phyloP scores from a whole-genome alignment of 2,329 filamentous ascomycete genomes.

The Colletotrichum navitas region DNA sequence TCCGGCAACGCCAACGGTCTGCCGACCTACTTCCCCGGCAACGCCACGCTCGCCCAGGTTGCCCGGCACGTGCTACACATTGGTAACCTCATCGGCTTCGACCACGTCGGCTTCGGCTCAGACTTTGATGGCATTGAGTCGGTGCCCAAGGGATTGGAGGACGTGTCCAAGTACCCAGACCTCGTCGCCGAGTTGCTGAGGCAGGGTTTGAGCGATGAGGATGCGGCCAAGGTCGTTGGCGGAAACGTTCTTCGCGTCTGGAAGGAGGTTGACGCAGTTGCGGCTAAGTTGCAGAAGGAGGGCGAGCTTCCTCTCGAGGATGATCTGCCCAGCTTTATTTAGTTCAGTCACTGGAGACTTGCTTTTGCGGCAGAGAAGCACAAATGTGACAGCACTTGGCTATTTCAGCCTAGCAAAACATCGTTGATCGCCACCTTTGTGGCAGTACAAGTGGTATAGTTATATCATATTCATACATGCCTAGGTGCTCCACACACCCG shows the following conservation, averaged over 20 bases:
- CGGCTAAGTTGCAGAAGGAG: constrained; percentile 71
- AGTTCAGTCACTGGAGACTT: not conserved
- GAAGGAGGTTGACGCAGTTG: constrained; percentile 81
- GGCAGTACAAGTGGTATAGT: constrained; percentile 35
- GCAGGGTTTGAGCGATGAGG: constrained; percentile 78
- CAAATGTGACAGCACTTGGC: not conserved
- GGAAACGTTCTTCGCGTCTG: constrained; percentile 88
- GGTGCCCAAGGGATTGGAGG: constrained; percentile 81
- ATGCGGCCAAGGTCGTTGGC: constrained; percentile 82
- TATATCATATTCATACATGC: constrained; percentile 40
- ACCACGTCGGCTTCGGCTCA: constrained; percentile 88
- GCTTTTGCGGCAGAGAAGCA: too few relatives aligned
- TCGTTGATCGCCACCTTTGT: not conserved
- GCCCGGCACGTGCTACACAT: constrained; percentile 86
- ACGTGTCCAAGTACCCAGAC: constrained; percentile 86
- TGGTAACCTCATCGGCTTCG: constrained; percentile 84
- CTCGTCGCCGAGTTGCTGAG: constrained; percentile 81
- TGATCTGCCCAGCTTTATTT: constrained; percentile 52
- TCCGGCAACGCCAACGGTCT: constrained; percentile 71
- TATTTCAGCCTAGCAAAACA: not conserved
- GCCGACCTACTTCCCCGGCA: constrained; percentile 74
- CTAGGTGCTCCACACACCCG: constrained; percentile 12
- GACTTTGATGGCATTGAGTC: constrained; percentile 85
- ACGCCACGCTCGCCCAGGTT: constrained; percentile 82
- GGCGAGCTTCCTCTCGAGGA: constrained; percentile 69